A percentile compares a stretch with the other conserved stretches of the same genome.
Conservation (phyloP, 2,329 filamentous ascomycete species). For the Ophiostoma australiae region DNA sequence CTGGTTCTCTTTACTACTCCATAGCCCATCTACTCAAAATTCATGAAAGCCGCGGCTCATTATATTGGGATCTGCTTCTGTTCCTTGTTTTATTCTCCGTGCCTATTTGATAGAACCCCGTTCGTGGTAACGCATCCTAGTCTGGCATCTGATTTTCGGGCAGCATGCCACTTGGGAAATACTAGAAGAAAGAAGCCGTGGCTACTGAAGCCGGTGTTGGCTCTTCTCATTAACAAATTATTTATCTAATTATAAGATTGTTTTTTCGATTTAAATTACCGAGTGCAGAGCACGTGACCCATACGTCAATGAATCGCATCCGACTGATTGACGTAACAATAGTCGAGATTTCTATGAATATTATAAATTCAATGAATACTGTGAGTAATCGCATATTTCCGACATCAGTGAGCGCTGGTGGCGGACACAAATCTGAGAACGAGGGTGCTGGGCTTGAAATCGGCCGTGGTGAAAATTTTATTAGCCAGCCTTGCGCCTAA, state of each 20-base stretch:
- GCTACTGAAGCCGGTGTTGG: no score
- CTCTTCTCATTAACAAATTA: background rate
- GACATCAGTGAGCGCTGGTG: background rate
- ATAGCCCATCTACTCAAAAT: conserved; percentile 3
- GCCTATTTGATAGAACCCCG: background rate
- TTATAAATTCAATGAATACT: background rate
- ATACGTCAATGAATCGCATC: background rate
- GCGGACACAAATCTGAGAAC: background rate
- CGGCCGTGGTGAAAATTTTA: conserved; percentile 3
- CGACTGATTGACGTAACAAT: background rate
- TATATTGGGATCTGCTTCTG: conserved; percentile 2
- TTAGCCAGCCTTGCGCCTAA: conserved; percentile 3
- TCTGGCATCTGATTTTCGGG: background rate
- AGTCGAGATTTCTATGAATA: background rate
- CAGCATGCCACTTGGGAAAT: no score
- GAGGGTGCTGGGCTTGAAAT: background rate
- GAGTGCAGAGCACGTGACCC: background rate
- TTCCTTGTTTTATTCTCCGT: conserved; percentile 11
- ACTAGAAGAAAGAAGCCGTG: no score
- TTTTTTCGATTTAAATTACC: background rate
- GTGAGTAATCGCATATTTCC: background rate
- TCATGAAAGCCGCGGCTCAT: conserved; percentile 11
- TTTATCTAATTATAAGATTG: background rate
- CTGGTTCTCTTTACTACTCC: background rate
- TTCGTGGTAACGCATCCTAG: background rate